A percentile compares a stretch with the other conserved stretches of the same genome.
phyloP scores from a whole-genome alignment of 2,329 filamentous ascomycete genomes.

The Lasiodiplodia sp. region DNA sequence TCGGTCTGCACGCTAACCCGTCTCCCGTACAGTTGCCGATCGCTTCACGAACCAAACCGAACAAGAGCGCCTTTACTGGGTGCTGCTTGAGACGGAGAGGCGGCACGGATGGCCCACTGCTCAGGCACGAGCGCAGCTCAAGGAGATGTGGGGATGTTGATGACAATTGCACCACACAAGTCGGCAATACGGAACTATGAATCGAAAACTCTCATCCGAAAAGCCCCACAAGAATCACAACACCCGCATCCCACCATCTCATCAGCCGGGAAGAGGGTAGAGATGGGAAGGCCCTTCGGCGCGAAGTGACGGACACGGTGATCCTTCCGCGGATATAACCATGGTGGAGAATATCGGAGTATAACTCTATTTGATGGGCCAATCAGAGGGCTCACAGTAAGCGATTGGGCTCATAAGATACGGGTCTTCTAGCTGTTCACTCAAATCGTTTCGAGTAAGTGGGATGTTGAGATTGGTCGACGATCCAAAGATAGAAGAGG shows the following conservation, averaged over 20 bases:
- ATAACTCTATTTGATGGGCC: neutral
- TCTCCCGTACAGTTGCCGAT: neutral
- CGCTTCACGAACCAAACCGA: constrained; percentile 13
- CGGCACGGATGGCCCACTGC: constrained; percentile 19
- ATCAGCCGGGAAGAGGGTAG: no score
- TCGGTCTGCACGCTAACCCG: neutral
- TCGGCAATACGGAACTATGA: neutral
- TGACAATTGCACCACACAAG: neutral
- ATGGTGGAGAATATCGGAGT: neutral
- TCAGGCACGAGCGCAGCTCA: constrained; percentile 13
- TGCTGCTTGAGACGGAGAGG: constrained; percentile 1
- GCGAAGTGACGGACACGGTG: neutral
- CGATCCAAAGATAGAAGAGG: neutral
- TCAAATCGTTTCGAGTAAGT: neutral
- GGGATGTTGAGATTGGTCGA: neutral
- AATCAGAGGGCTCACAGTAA: neutral
- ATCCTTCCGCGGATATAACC: neutral
- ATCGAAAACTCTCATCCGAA: no score
- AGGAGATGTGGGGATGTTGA: constrained; percentile 24
- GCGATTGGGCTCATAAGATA: neutral
- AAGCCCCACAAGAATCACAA: neutral
- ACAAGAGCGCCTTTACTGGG: constrained; percentile 3
- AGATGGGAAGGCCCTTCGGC: neutral
- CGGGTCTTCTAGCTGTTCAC: neutral
- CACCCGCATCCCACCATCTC: no score